A percentile compares a stretch with the other conserved stretches of the same genome.
phyloP scores from a whole-genome alignment of 176 grass and related monocot species.

The Ensete ventricosum region DNA sequence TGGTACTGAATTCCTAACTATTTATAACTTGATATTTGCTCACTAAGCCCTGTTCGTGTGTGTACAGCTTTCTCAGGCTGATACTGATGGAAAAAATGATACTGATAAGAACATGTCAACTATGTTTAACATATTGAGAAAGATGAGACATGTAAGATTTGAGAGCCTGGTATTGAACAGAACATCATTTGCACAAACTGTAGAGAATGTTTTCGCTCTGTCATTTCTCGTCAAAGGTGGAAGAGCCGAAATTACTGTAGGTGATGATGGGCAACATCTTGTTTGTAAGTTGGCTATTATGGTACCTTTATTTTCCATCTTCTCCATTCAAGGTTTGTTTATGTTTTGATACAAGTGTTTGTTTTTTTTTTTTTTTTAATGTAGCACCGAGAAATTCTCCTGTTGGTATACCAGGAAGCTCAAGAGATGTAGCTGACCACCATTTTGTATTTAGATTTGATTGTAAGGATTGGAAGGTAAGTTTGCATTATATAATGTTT shows the following conservation, averaged over 20 bases:
- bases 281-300: conserved; percentile 44
- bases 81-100: conserved; percentile 49
- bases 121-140: conserved; percentile 66
- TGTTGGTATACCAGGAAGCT: conserved; percentile 38
- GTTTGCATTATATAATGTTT: background rate
- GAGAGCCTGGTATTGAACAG: conserved; percentile 82
- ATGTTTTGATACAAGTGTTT: background rate
- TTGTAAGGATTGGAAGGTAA: conserved; percentile 88
- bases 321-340: background rate
- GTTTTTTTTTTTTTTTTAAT: background rate
- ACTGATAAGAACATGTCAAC: conserved; percentile 69
- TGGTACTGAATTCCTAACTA: too few relatives aligned
- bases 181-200: conserved; percentile 82
- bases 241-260: conserved; percentile 57
- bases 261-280: conserved; percentile 52
- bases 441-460: conserved; percentile 88
- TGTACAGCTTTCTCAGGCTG: conserved; percentile 61
- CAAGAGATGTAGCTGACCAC: conserved; percentile 51
- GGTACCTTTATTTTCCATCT: background rate
- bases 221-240: conserved; percentile 97
- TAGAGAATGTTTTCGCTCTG: conserved; percentile 84
- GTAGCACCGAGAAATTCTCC: conserved; percentile 82
- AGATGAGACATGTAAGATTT: conserved; percentile 41
- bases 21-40: too few relatives aligned
- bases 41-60: background rate